A percentile compares a stretch with the other conserved stretches of the same genome.
Evolutionary conservation across 202 grass and related monocot genomes (phyloP).

Genomic region (Schoenoplectus tabernaemontani): DNA sequence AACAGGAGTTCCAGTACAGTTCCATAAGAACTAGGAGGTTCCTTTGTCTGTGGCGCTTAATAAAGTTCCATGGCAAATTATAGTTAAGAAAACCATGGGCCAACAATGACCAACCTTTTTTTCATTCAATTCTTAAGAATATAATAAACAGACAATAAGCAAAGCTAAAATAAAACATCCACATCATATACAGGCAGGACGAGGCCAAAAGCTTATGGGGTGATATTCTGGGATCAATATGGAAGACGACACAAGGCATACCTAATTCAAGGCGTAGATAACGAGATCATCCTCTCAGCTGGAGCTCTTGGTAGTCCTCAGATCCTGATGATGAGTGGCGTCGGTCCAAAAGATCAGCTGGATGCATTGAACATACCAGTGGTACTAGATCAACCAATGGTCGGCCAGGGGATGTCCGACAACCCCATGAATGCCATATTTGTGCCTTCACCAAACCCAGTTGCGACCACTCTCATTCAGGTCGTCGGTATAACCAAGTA

Average conservation of each 20-base stretch:
- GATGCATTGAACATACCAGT: constrained; percentile 44
- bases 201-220: constrained; percentile 57
- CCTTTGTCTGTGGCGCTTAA: not conserved
- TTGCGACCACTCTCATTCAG: constrained; percentile 50
- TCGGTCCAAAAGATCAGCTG: constrained; percentile 51
- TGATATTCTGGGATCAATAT: constrained; percentile 62
- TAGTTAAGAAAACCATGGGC: not conserved
- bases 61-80: not conserved
- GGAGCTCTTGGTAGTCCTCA: constrained; percentile 71
- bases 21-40: not conserved
- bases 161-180: not conserved
- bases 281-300: constrained; percentile 62
- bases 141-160: not conserved
- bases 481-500: constrained; percentile 68
- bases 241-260: constrained; percentile 54
- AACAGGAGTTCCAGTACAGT: not conserved
- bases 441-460: constrained; percentile 52
- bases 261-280: constrained; percentile 29
- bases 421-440: constrained; percentile 73
- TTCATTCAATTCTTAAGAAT: not conserved
- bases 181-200: constrained; percentile 19
- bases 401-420: constrained; percentile 68
- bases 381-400: constrained; percentile 39
- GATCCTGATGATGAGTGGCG: constrained; percentile 66
- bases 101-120: not conserved